phyloP scores from a whole-genome alignment of 306 rosid genomes.

The Carpinus fangiana region DNA sequence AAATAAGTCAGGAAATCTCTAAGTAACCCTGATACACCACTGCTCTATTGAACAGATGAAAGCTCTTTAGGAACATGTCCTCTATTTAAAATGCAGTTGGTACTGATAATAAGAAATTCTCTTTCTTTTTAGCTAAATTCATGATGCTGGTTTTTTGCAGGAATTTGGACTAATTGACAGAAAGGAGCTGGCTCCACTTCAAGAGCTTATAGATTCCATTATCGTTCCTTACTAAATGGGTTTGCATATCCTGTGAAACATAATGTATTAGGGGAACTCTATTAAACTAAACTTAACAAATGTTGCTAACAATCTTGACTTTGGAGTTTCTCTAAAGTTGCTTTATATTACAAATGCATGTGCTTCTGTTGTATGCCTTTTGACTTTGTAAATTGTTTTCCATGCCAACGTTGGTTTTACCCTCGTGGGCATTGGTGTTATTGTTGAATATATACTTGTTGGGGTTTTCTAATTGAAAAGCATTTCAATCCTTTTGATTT shows the following conservation, averaged over 20 bases:
- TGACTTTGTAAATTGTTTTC: neutral
- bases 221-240: slow-evolving; percentile 71
- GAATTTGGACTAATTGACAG: slow-evolving; percentile 96
- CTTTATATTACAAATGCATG: slow-evolving; percentile 6
- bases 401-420: neutral
- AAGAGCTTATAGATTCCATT: slow-evolving; percentile 96
- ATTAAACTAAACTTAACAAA: slow-evolving; percentile 29
- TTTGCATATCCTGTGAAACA: slow-evolving; percentile 26
- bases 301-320: slow-evolving; percentile 33
- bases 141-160: slow-evolving; percentile 41
- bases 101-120: slow-evolving; percentile 21
- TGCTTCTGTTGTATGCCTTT: slow-evolving; percentile 32
- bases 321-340: slow-evolving; percentile 12
- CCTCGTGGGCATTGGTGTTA: neutral
- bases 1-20: neutral
- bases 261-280: slow-evolving; percentile 32
- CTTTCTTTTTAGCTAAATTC: neutral
- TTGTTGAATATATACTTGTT: too few species aligned
- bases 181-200: slow-evolving; percentile 99
- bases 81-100: slow-evolving; percentile 5
- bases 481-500: neutral
- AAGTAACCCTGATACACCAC: neutral
- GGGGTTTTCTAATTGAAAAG: neutral
- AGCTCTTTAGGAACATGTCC: neutral
- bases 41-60: neutral